These are phyloP conservation scores for Blastobotrys proliferans DNA, from an alignment of 1,139 yeast genomes.

Conservation along the genomic window DNA sequence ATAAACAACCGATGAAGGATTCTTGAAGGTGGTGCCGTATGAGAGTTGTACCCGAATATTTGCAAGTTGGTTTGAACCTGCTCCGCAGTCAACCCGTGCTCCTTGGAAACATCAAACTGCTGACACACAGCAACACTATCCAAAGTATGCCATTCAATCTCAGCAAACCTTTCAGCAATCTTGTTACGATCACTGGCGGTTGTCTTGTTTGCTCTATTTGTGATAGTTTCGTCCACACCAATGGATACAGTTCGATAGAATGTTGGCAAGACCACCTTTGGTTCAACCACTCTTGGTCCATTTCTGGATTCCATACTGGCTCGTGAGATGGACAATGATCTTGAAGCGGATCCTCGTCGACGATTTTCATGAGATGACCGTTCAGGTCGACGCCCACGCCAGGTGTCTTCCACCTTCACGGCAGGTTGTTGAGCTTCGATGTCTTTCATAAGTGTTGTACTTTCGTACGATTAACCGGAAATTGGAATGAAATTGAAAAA, in stretches of 20 bases:
- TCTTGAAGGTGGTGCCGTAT: slow-evolving; percentile 11
- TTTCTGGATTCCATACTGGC: too few relatives aligned
- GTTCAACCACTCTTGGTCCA: slow-evolving; percentile 8
- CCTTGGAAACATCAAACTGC: background rate
- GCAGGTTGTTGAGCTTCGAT: too few relatives aligned
- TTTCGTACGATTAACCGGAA: too few relatives aligned
- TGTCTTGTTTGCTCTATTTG: background rate
- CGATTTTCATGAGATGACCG: too few relatives aligned
- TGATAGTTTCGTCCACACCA: slow-evolving; percentile 12
- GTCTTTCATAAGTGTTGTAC: too few relatives aligned
- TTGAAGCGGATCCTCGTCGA: too few relatives aligned
- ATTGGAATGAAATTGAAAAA: too few relatives aligned
- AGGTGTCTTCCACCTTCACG: too few relatives aligned
- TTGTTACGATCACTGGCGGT: background rate
- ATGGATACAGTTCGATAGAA: slow-evolving; percentile 13
- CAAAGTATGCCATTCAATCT: background rate
- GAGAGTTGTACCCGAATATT: background rate
- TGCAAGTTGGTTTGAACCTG: background rate
- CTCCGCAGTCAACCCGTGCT: background rate
- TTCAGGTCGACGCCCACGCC: too few relatives aligned
- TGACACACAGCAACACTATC: background rate
- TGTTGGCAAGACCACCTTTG: slow-evolving; percentile 10
- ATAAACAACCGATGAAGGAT: slow-evolving; percentile 1
- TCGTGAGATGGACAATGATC: background rate
- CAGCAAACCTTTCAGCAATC: background rate